Percentiles rank a stretch among this genome's conserved stretches.
Evolutionary conservation across 495 filamentous ascomycete species (phyloP).

Genomic region (Acidiella bohemica): DNA sequence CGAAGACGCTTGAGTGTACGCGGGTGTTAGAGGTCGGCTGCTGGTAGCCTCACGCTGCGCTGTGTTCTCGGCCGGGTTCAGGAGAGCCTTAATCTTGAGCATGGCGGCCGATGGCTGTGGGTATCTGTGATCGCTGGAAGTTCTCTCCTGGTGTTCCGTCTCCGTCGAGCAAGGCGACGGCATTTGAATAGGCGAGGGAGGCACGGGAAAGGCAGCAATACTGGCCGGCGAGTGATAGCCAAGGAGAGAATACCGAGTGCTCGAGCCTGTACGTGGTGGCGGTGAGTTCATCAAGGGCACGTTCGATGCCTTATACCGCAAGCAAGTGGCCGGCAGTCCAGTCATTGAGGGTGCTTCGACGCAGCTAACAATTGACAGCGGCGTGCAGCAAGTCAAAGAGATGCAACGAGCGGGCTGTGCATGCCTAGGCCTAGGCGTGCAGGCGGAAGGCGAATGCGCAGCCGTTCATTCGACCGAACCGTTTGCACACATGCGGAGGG

Average conservation of each 20-base stretch:
- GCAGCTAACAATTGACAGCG: slow-evolving; percentile 7
- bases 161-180: slow-evolving; percentile 9
- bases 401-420: too few relatives aligned
- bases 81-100: slow-evolving; percentile 15
- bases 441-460: too few relatives aligned
- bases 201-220: neutral
- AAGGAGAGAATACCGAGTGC: slow-evolving; percentile 1
- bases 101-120: neutral
- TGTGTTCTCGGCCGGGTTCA: slow-evolving; percentile 7
- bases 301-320: slow-evolving; percentile 16
- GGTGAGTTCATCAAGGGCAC: slow-evolving; percentile 10
- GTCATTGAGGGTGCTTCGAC: slow-evolving; percentile 1
- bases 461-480: slow-evolving; percentile 1
- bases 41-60: neutral
- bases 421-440: too few relatives aligned
- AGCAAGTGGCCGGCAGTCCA: slow-evolving; percentile 2
- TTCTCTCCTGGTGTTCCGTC: neutral
- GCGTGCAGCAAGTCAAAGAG: slow-evolving; percentile 9
- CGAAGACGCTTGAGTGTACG: slow-evolving; percentile 4
- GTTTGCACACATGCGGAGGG: slow-evolving; percentile 6
- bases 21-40: slow-evolving; percentile 13
- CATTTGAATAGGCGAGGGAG: slow-evolving; percentile 4
- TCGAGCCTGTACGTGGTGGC: slow-evolving; percentile 6
- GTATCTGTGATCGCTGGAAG: neutral
- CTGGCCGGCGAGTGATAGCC: neutral